Evolutionary conservation across 2,329 filamentous ascomycete species (phyloP), one percentile per base, ranked within the genome.

Genomic region (Intubia oerlemansii): DNA sequence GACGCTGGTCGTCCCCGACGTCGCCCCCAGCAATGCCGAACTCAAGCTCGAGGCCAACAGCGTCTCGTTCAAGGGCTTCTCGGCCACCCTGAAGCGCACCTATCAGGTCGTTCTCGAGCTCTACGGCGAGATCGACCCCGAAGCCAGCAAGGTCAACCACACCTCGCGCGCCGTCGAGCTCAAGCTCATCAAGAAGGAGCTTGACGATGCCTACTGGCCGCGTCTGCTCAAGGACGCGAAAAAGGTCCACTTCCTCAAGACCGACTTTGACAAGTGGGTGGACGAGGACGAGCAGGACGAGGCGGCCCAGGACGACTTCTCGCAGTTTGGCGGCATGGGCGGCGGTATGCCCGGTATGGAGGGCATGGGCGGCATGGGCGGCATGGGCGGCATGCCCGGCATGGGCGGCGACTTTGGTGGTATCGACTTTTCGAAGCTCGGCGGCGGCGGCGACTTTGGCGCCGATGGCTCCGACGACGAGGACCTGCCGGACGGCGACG

Each of bases 261-360:
- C 88, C 39, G 77, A 98, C 59, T 98, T 98, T 44, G 84, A 93
- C 62, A 93, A 92, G 76, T 93, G 84, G 84, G 79, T 92, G 45
- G 84, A 93, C 42, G 81, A 93, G 68, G 84, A 98, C 49, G 88
- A 98, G 67, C 88, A 98, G 61, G 77, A 95, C 47, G 82, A 81
- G 54, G 74, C 67, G 35, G 60, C 68, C 27, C 81, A 90, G 39
- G 82, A 91, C 32, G 84, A 92, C 52, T 55, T 72, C 42, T 66
- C 64, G 39, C 61, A 70, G 48, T 71, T 67, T 41, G 67, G 62
- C 33, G 67, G 67, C 38, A 33, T 37, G 41, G 66, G 62, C 31
- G 67, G 67, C 38, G 33, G 39, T 21, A 77, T 70, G 66, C 64
- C 66, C 38, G 28, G 21, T 11, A 31, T 32, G 31, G 26, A 27